Evolutionary conservation across 140 eudicot genomes (phyloP).

Genomic region (Artemisia princeps): DNA sequence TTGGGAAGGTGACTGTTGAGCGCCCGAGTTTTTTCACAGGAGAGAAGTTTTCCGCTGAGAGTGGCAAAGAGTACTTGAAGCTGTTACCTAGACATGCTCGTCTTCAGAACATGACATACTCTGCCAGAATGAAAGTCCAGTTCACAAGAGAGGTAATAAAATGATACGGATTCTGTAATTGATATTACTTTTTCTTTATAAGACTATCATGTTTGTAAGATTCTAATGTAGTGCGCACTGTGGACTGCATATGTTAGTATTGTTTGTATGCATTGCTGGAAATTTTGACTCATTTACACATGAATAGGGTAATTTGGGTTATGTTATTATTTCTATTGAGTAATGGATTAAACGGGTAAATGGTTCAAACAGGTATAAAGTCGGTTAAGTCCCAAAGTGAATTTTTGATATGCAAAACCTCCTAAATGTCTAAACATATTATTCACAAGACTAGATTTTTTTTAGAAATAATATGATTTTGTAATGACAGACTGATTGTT

Average conservation of each 20-base stretch:
- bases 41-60: conserved; percentile 39
- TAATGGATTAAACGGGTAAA: background rate
- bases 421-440: background rate
- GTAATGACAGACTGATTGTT: background rate
- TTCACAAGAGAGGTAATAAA: conserved; percentile 47
- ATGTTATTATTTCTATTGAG: background rate
- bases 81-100: conserved; percentile 84
- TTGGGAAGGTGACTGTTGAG: conserved; percentile 69
- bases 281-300: background rate
- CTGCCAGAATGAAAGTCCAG: conserved; percentile 56
- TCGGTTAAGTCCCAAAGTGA: background rate
- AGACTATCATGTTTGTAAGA: background rate
- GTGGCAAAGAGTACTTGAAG: conserved; percentile 41
- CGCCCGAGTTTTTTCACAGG: conserved; percentile 61
- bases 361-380: too few species aligned
- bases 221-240: background rate
- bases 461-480: background rate
- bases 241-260: background rate
- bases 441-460: background rate
- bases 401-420: background rate
- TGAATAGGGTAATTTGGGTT: background rate
- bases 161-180: background rate
- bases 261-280: background rate
- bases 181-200: background rate
- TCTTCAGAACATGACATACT: conserved; percentile 88